Percentiles rank a stretch among this genome's conserved stretches.
Conservation (phyloP, 2,329 filamentous ascomycete genomes). For the Elsinoe fawcettii region DNA sequence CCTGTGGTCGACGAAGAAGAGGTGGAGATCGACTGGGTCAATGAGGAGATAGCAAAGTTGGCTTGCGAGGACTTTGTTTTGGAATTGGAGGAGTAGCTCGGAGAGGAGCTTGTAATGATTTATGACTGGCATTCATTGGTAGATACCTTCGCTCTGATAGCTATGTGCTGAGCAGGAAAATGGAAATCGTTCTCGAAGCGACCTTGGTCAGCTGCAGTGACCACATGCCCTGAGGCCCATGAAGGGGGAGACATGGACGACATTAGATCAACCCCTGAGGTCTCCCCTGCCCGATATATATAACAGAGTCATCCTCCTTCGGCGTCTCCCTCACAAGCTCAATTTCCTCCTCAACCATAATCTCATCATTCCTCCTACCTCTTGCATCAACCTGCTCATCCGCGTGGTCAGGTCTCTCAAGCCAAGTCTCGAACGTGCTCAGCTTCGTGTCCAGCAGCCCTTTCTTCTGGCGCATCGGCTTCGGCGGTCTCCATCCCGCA, state of each 20-base stretch:
- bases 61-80: slow-evolving; percentile 13
- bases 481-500: not conserved
- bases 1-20: slow-evolving; percentile 4
- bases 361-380: not conserved
- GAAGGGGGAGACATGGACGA: no score
- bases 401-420: not conserved
- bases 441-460: slow-evolving; percentile 3
- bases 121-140: slow-evolving; percentile 1
- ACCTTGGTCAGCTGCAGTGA: no score
- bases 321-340: slow-evolving; percentile 2
- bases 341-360: not conserved
- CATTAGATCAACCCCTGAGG: not conserved
- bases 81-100: not conserved
- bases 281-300: not conserved
- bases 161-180: not conserved
- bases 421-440: slow-evolving; percentile 5
- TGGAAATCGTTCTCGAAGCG: no score
- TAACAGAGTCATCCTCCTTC: not conserved
- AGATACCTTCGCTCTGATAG: not conserved
- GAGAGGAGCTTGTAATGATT: not conserved
- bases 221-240: not conserved
- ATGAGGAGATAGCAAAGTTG: slow-evolving; percentile 7
- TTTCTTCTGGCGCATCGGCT: slow-evolving; percentile 6
- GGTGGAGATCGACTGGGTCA: not conserved
- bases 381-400: not conserved